These are phyloP conservation scores for Mycena epipterygia DNA, from an alignment of 768 basidiomycete genomes.

Conservation along the genomic window DNA sequence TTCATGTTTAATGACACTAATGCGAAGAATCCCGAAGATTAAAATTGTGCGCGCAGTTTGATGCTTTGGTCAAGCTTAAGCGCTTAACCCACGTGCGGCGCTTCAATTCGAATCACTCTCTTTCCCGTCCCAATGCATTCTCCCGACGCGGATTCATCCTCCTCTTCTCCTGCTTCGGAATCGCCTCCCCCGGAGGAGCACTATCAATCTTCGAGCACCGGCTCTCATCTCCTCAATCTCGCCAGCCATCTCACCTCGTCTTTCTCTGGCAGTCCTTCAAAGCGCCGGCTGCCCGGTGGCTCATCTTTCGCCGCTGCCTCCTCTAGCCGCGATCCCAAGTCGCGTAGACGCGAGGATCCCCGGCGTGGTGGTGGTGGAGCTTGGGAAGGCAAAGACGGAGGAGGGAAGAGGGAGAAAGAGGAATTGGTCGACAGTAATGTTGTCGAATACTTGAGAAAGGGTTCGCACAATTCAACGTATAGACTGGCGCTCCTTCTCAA, in stretches of 20 bases:
- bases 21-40: too few relatives aligned
- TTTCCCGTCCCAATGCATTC: conserved; percentile 40
- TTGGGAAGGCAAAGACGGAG: conserved; percentile 51
- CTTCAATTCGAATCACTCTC: neutral
- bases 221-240: conserved; percentile 45
- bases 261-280: conserved; percentile 54
- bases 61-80: too few relatives aligned
- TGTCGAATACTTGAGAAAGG: conserved; percentile 69
- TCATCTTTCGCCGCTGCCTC: conserved; percentile 55
- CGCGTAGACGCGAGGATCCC: conserved; percentile 62
- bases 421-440: conserved; percentile 64
- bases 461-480: conserved; percentile 42
- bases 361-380: conserved; percentile 41
- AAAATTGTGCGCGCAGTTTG: too few relatives aligned
- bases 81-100: neutral
- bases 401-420: conserved; percentile 66
- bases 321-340: conserved; percentile 64
- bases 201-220: conserved; percentile 34
- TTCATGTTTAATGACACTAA: neutral
- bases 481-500: conserved; percentile 8
- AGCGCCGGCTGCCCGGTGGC: conserved; percentile 67
- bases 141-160: conserved; percentile 55
- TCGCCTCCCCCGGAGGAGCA: conserved; percentile 60
- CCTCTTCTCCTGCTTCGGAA: conserved; percentile 58
- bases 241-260: conserved; percentile 52